Evolutionary conservation across 2,329 filamentous ascomycete genomes (phyloP).

Genomic region (Lachnellula subtilissima): DNA sequence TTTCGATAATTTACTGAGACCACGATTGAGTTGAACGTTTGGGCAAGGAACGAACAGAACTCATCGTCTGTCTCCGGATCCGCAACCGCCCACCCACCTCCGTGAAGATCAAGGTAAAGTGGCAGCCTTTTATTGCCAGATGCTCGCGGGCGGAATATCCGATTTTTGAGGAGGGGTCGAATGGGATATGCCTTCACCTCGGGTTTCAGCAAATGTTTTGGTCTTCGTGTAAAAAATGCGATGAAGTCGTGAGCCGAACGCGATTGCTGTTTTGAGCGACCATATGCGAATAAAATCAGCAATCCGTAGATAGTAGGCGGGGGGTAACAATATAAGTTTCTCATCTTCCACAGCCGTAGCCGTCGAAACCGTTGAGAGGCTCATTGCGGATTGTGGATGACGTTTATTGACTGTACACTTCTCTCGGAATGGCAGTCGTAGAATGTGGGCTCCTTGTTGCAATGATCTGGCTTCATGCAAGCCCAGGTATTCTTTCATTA

Average conservation of each 20-base stretch:
- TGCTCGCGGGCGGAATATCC: slow-evolving; percentile 37
- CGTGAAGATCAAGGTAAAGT: slow-evolving; percentile 45
- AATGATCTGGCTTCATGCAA: no score
- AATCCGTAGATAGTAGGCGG: not conserved
- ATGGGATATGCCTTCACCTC: slow-evolving; percentile 7
- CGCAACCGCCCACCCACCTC: slow-evolving; percentile 45
- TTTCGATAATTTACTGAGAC: slow-evolving; percentile 46
- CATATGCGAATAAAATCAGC: slow-evolving; percentile 6
- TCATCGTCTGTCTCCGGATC: slow-evolving; percentile 40
- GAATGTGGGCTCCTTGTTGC: no score
- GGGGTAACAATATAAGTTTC: no score
- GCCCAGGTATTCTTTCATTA: no score
- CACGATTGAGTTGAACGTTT: slow-evolving; percentile 38
- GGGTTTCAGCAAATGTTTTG: not conserved
- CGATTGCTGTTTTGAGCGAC: slow-evolving; percentile 2
- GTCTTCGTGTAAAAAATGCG: not conserved
- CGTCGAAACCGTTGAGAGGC: no score
- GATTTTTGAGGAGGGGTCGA: slow-evolving; percentile 21
- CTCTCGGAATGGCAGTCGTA: no score
- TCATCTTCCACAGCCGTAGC: no score
- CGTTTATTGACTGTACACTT: no score
- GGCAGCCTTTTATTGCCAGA: slow-evolving; percentile 25
- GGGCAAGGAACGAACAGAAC: slow-evolving; percentile 41
- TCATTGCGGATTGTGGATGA: no score
- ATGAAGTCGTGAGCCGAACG: not conserved